Percentiles rank a stretch among this genome's conserved stretches.
Conservation (phyloP, 768 basidiomycete genomes). For the Tylopilus rubrobrunneus region DNA sequence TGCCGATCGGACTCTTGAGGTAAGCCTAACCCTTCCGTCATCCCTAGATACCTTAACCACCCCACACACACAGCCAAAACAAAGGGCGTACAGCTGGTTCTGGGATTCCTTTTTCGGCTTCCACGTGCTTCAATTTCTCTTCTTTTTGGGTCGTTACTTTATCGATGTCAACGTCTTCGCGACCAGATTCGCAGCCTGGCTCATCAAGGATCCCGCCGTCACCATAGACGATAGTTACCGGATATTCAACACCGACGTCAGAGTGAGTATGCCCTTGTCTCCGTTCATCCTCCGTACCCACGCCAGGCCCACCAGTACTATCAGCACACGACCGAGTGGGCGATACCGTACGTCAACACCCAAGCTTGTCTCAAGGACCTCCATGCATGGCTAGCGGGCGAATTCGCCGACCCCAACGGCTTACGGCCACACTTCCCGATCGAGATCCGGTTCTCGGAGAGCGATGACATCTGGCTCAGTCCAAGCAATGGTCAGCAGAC, state of each 20-base stretch:
- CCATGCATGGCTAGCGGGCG: slow-evolving; percentile 63
- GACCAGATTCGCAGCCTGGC: slow-evolving; percentile 65
- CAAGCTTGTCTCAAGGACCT: slow-evolving; percentile 68
- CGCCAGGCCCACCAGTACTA: slow-evolving; percentile 46
- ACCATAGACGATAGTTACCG: slow-evolving; percentile 74
- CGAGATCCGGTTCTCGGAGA: slow-evolving; percentile 84
- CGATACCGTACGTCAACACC: slow-evolving; percentile 71
- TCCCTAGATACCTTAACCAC: slow-evolving; percentile 1
- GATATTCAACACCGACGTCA: slow-evolving; percentile 92
- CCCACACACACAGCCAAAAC: slow-evolving; percentile 41
- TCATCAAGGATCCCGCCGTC: slow-evolving; percentile 49
- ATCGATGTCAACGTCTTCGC: slow-evolving; percentile 59
- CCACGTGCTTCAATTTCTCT: slow-evolving; percentile 79
- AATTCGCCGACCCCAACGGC: slow-evolving; percentile 65
- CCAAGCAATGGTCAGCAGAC: slow-evolving; percentile 77
- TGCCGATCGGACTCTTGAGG: slow-evolving; percentile 74
- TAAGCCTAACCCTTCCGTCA: slow-evolving; percentile 35
- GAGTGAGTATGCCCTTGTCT: slow-evolving; percentile 50
- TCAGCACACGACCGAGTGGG: slow-evolving; percentile 96
- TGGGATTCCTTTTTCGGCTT: slow-evolving; percentile 70
- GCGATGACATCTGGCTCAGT: slow-evolving; percentile 93
- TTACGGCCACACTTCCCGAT: slow-evolving; percentile 88
- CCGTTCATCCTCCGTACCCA: neutral
- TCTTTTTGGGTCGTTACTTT: slow-evolving; percentile 72
- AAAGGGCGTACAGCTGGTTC: slow-evolving; percentile 55